Base-by-base conservation (phyloP, 2,329 filamentous ascomycete genomes). In the Sclerotinia glacialis region DNA sequence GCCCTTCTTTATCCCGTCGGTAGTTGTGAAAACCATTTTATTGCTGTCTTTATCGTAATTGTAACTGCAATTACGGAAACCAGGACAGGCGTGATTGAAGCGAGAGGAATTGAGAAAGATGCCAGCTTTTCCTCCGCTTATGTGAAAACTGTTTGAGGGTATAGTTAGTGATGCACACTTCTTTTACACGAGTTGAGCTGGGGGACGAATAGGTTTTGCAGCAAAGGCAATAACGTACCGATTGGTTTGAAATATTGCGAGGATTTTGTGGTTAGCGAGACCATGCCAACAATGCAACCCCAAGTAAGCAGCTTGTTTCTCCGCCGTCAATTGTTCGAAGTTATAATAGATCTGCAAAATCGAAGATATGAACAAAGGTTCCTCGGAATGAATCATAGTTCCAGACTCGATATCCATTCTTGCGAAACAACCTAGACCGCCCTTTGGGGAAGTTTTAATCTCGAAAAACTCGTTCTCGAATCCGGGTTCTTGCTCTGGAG, bases 41-140 rank as follows among this genome's bases (percentile, higher is more conserved):
- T 76, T 69, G 1, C 69, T 66, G 0, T 65, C 50, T 0, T 60
- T 7, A 61, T 83, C 78, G 47, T 67, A 74, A 1, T 8, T 31
- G 69, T 80, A 85, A 0, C 56, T 69, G 71, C 83, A 86, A 1
- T 75, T 69, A 34, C 85, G 72, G 53, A 81, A 73, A 0, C 79
- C 77, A 1, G 70, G 67, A 71, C 85, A 88, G 0, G 84, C 81
- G 72, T 88, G 85, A 72, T 88, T 88, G 76, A 88, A 86, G 2
- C 85, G 79, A 0, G 84, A 81, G 0, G 81, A 83, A 7, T 83
- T 76, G 0, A 81, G 78, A 66, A 85, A 86, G 64, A 68, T 64
- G 5, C 34, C 60, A 14, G 8, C 49, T 64, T 46, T 40, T 21
- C 23, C 14, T 5, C 23, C 28, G 28, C 3, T 53, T 28, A 64